Conservation (phyloP, 2,329 filamentous ascomycete genomes). For the Colletotrichum tamarilloi region DNA sequence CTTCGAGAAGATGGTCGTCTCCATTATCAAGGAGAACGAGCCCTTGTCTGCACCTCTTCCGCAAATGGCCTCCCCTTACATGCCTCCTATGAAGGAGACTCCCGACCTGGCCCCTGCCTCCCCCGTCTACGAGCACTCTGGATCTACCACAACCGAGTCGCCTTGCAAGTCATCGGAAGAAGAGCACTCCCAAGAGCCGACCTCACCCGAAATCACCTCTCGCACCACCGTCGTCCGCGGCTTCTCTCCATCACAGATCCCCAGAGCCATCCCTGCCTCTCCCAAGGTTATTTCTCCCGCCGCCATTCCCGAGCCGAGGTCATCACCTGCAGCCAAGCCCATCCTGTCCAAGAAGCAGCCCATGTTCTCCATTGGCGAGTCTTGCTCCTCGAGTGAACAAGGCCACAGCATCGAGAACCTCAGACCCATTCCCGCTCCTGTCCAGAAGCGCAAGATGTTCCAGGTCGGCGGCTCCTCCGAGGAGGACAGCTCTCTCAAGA, state of each 20-base stretch:
- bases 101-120: conserved; percentile 41
- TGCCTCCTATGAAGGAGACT: conserved; percentile 60
- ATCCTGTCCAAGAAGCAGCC: conserved; percentile 74
- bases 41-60: conserved; percentile 68
- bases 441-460: conserved; percentile 57
- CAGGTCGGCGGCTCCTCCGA: conserved; percentile 73
- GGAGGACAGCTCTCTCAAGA: conserved; percentile 80
- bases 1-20: conserved; percentile 92
- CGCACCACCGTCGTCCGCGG: conserved; percentile 80
- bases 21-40: conserved; percentile 90
- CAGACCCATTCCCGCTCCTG: conserved; percentile 46
- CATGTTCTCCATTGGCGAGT: conserved; percentile 80
- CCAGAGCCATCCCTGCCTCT: conserved; percentile 60
- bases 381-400: conserved; percentile 77
- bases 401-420: conserved; percentile 61
- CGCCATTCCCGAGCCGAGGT: conserved; percentile 70
- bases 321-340: conserved; percentile 70
- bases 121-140: conserved; percentile 51
- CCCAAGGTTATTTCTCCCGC: conserved; percentile 61
- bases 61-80: conserved; percentile 48
- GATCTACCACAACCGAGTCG: conserved; percentile 58
- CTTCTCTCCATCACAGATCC: conserved; percentile 82
- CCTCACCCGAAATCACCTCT: conserved; percentile 62
- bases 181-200: conserved; percentile 53
- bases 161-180: conserved; percentile 72